phyloP scores from a whole-genome alignment of 345 rosid species.

The Lepidium africanum region DNA sequence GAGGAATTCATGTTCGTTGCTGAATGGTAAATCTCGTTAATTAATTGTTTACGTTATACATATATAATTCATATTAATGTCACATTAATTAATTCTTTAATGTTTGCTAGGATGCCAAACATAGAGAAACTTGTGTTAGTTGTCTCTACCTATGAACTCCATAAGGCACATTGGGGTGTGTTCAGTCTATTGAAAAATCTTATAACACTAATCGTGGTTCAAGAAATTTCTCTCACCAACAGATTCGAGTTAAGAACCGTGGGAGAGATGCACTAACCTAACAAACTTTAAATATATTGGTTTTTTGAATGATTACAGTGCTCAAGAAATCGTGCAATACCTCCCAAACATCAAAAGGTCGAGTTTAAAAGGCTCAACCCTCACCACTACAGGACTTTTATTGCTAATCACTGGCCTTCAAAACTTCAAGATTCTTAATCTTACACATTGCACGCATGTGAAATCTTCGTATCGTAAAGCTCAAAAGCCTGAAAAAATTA shows the following conservation, averaged over 20 bases:
- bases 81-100: too few species aligned
- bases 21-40: not conserved
- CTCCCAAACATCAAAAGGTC: not conserved
- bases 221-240: too few species aligned
- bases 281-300: constrained; percentile 1
- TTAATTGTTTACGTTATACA: not conserved
- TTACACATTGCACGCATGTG: not conserved
- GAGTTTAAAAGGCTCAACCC: not conserved
- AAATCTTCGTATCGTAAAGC: too few species aligned
- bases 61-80: too few species aligned
- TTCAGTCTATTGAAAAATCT: constrained; percentile 9
- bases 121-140: not conserved
- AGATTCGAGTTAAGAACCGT: not conserved
- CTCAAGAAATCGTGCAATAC: not conserved
- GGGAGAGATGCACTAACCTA: constrained; percentile 6
- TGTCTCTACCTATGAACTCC: not conserved
- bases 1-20: constrained; percentile 8
- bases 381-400: not conserved
- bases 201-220: not conserved
- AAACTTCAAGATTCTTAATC: not conserved
- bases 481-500: not conserved
- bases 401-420: not conserved
- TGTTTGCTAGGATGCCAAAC: constrained; percentile 1
- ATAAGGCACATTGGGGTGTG: not conserved
- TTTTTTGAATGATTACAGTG: not conserved